Percentiles rank a stretch among this genome's conserved stretches.
phyloP scores from a whole-genome alignment of 371 early-diverging fungal genomes.

The Lichtheimia ornata region DNA sequence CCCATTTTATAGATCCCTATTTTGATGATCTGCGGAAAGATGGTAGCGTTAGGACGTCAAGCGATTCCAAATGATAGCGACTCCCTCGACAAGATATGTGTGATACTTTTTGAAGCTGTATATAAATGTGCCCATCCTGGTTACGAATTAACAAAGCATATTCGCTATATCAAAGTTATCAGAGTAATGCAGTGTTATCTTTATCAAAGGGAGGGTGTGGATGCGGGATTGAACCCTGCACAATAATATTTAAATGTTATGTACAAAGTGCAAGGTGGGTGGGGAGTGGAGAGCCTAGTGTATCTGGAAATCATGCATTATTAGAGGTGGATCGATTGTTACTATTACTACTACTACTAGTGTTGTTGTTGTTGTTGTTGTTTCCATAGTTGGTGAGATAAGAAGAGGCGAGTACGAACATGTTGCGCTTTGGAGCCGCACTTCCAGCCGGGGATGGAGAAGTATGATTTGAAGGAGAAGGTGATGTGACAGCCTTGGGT shows the following conservation, averaged over 20 bases:
- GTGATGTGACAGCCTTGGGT: conserved; percentile 1
- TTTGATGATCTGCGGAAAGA: conserved; percentile 52
- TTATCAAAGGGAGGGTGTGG: no score
- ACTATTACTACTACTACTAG: neutral
- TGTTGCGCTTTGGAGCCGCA: conserved; percentile 15
- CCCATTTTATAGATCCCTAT: conserved; percentile 40
- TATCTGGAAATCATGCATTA: no score
- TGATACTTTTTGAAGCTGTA: no score
- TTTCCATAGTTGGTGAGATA: conserved; percentile 22
- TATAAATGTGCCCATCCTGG: no score
- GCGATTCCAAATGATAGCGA: conserved; percentile 14
- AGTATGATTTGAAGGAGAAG: conserved; percentile 5
- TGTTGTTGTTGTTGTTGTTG: conserved; percentile 9
- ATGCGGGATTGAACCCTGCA: no score
- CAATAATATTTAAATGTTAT: no score
- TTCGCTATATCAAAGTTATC: no score
- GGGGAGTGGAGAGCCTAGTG: no score
- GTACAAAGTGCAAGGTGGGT: no score
- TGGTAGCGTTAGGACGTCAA: conserved; percentile 1
- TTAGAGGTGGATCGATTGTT: neutral
- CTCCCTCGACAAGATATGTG: no score
- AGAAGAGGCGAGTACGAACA: conserved; percentile 27
- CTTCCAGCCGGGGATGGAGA: conserved; percentile 4
- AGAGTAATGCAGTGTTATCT: no score
- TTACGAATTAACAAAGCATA: no score